Conservation (phyloP, 169 alveolate genomes). For the Plasmodium fragile region DNA sequence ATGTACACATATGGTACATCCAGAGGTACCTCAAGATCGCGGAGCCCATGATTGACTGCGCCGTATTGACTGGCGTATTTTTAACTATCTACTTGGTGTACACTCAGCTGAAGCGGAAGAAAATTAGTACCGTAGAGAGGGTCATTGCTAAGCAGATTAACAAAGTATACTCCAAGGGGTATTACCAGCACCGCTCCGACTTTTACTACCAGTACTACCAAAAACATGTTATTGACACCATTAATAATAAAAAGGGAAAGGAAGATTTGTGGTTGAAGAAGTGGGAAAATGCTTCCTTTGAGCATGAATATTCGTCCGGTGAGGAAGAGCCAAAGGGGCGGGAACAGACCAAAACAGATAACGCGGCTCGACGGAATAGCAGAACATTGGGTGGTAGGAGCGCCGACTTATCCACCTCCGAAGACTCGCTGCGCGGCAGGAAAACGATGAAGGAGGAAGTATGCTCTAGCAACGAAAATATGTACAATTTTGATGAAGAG, state of each 20-base stretch:
- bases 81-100: slow-evolving; percentile 19
- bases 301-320: slow-evolving; percentile 1
- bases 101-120: slow-evolving; percentile 19
- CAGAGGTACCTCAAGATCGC: slow-evolving; percentile 74
- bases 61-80: slow-evolving; percentile 1
- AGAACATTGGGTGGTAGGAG: neutral
- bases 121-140: slow-evolving; percentile 6
- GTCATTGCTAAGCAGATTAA: slow-evolving; percentile 49
- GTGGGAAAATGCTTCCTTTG: neutral
- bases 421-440: neutral
- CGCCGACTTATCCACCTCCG: neutral
- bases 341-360: neutral
- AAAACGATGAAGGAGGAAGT: neutral
- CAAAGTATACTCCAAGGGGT: neutral
- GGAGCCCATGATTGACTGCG: slow-evolving; percentile 73
- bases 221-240: slow-evolving; percentile 33
- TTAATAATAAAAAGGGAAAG: slow-evolving; percentile 12
- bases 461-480: neutral
- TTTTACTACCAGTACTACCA: slow-evolving; percentile 60
- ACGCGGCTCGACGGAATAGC: neutral
- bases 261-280: neutral
- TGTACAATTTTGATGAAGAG: slow-evolving; percentile 19
- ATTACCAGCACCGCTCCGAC: slow-evolving; percentile 39
- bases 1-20: slow-evolving; percentile 61
- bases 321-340: neutral